Conservation (phyloP, 208 protist species). For the Borovskyia barvae region DNA sequence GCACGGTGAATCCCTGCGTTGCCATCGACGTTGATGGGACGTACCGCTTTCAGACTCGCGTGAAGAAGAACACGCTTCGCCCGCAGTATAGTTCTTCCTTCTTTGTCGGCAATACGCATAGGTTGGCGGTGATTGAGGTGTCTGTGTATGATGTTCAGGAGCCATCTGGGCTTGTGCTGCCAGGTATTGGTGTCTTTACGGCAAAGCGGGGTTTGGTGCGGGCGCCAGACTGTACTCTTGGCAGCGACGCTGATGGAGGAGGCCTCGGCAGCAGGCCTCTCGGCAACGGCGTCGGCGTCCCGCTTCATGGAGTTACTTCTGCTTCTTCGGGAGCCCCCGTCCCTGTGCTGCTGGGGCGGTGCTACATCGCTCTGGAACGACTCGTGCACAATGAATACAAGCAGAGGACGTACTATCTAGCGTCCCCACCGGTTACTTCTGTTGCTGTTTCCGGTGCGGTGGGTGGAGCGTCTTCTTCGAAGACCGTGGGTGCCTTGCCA, state of each 20-base stretch:
- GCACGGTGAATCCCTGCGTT: slow-evolving; percentile 45
- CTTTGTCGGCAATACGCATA: slow-evolving; percentile 75
- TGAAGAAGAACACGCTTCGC: slow-evolving; percentile 35
- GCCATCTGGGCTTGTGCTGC: slow-evolving; percentile 26
- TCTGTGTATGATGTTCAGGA: slow-evolving; percentile 52
- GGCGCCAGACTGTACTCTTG: not conserved
- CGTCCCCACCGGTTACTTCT: slow-evolving; percentile 14
- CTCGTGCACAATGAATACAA: slow-evolving; percentile 52
- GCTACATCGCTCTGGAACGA: slow-evolving; percentile 62
- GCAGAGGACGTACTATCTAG: slow-evolving; percentile 37
- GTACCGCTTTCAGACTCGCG: slow-evolving; percentile 65
- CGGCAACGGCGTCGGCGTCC: slow-evolving; percentile 5
- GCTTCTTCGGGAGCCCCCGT: not conserved
- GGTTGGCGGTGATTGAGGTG: slow-evolving; percentile 68
- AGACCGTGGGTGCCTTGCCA: not conserved
- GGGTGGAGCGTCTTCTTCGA: not conserved
- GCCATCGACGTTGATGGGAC: slow-evolving; percentile 61
- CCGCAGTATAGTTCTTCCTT: slow-evolving; percentile 70
- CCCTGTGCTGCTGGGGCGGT: slow-evolving; percentile 53
- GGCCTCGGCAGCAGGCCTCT: not conserved
- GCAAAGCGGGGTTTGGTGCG: slow-evolving; percentile 21
- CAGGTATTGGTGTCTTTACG: slow-evolving; percentile 20
- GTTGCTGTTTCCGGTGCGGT: not conserved
- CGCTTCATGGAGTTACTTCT: slow-evolving; percentile 1
- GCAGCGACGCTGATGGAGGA: slow-evolving; percentile 9